A percentile compares a stretch with the other conserved stretches of the same genome.
Evolutionary conservation across 495 filamentous ascomycete species (phyloP).

Genomic region (Aspergillus heteromorphus): DNA sequence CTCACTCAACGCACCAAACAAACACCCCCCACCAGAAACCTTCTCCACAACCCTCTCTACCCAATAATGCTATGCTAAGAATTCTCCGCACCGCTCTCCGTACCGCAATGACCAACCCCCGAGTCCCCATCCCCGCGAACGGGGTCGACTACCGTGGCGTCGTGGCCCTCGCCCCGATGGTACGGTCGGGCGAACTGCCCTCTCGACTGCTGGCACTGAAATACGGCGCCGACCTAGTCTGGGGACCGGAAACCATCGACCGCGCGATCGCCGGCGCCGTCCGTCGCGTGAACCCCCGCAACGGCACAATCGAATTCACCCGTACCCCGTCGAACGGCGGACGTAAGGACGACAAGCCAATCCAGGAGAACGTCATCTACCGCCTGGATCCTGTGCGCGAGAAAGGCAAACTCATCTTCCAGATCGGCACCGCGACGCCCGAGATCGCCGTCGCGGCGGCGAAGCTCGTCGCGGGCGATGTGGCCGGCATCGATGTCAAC

Average conservation of each 20-base stretch:
- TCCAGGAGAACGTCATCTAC: conserved; percentile 72
- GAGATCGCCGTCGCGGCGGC: conserved; percentile 78
- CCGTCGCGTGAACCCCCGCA: conserved; percentile 66
- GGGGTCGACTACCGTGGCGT: conserved; percentile 93
- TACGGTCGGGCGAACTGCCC: conserved; percentile 89
- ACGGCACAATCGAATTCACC: conserved; percentile 75
- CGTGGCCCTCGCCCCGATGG: conserved; percentile 94
- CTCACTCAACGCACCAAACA: background rate
- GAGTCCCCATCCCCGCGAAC: conserved; percentile 76
- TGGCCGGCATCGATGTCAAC: conserved; percentile 93
- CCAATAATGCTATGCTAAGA: conserved; percentile 41
- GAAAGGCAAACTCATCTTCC: conserved; percentile 70
- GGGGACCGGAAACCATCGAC: conserved; percentile 96
- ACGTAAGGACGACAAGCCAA: conserved; percentile 33
- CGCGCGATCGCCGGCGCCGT: conserved; percentile 79
- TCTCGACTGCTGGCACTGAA: conserved; percentile 80
- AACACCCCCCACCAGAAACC: background rate
- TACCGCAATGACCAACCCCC: conserved; percentile 53
- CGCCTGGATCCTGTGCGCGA: conserved; percentile 74
- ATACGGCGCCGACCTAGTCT: conserved; percentile 95
- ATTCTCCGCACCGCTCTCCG: conserved; percentile 36
- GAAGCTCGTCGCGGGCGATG: conserved; percentile 74
- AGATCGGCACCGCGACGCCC: conserved; percentile 81
- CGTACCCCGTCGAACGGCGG: conserved; percentile 64
- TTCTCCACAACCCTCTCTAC: background rate